Evolutionary conservation across 306 rosid genomes (phyloP).

Genomic region (Begonia fuchsioides): DNA sequence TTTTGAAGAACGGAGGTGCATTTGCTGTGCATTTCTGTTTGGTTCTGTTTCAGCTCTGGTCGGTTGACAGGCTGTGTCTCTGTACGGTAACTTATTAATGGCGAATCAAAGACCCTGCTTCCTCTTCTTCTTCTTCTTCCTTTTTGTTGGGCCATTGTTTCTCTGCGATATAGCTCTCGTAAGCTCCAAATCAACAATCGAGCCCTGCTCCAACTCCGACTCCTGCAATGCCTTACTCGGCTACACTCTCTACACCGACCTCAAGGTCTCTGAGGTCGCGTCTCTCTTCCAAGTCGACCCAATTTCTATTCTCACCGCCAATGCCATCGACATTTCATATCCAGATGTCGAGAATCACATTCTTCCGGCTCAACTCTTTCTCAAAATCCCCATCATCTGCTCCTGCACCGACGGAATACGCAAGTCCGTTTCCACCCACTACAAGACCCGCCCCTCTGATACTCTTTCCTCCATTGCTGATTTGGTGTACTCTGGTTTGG

Average conservation of each 20-base stretch:
- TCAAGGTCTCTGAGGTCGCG: slow-evolving; percentile 82
- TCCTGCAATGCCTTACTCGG: slow-evolving; percentile 76
- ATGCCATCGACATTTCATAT: slow-evolving; percentile 80
- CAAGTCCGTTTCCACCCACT: slow-evolving; percentile 60
- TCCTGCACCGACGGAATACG: slow-evolving; percentile 92
- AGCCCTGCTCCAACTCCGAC: slow-evolving; percentile 88
- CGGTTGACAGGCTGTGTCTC: too few species aligned
- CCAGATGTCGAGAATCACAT: slow-evolving; percentile 95
- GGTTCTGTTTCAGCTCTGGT: too few species aligned
- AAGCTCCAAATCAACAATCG: slow-evolving; percentile 73
- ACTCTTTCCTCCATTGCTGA: slow-evolving; percentile 68
- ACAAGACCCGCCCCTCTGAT: slow-evolving; percentile 76
- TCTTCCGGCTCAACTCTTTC: slow-evolving; percentile 67
- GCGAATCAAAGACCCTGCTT: slow-evolving; percentile 12
- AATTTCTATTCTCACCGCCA: slow-evolving; percentile 63
- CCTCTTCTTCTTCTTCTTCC: slow-evolving; percentile 7
- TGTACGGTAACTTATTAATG: slow-evolving; percentile 14
- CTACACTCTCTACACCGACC: slow-evolving; percentile 89
- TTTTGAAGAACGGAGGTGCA: too few species aligned
- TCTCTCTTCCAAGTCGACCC: slow-evolving; percentile 91
- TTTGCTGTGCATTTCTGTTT: too few species aligned
- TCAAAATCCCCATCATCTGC: slow-evolving; percentile 68
- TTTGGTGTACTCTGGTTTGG: slow-evolving; percentile 59
- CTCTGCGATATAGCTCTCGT: slow-evolving; percentile 17
- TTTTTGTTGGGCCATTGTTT: slow-evolving; percentile 8